These are phyloP conservation scores for Ephemerocybe angulata DNA, from an alignment of 768 basidiomycete genomes.

Conservation along the genomic window DNA sequence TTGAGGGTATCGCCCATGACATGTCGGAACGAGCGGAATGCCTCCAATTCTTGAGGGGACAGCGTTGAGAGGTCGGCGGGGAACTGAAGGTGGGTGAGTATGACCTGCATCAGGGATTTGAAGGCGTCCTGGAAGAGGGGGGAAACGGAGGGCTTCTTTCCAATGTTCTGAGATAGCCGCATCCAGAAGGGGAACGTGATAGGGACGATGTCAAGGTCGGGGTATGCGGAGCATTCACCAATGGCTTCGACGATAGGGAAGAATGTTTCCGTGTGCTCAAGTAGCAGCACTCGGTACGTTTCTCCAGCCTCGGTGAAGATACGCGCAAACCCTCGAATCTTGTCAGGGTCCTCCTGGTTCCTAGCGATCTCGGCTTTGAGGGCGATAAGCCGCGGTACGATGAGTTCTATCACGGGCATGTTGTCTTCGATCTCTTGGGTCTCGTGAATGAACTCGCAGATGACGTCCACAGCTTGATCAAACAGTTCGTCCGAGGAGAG, in stretches of 20 bases:
- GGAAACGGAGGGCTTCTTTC: slow-evolving; percentile 67
- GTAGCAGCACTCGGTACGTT: slow-evolving; percentile 83
- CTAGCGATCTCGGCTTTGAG: slow-evolving; percentile 60
- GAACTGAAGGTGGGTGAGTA: slow-evolving; percentile 90
- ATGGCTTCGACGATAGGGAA: slow-evolving; percentile 95
- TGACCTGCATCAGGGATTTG: slow-evolving; percentile 75
- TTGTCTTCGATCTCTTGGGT: slow-evolving; percentile 97
- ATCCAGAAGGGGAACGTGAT: slow-evolving; percentile 99
- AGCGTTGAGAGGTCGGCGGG: slow-evolving; percentile 66
- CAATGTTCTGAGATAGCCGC: slow-evolving; percentile 86
- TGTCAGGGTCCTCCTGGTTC: slow-evolving; percentile 76
- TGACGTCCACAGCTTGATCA: slow-evolving; percentile 85
- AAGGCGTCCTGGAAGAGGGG: slow-evolving; percentile 83
- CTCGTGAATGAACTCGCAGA: slow-evolving; percentile 95
- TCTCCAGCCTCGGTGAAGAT: slow-evolving; percentile 98
- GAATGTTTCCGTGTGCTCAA: slow-evolving; percentile 89
- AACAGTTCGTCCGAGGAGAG: slow-evolving; percentile 84
- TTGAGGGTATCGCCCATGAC: slow-evolving; percentile 99
- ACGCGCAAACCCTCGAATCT: slow-evolving; percentile 83
- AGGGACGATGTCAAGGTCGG: slow-evolving; percentile 91
- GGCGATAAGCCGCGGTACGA: slow-evolving; percentile 82
- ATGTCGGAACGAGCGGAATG: slow-evolving; percentile 93
- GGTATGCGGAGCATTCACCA: slow-evolving; percentile 86
- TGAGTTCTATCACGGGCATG: slow-evolving; percentile 80
- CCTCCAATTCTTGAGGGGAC: slow-evolving; percentile 83